A percentile compares a stretch with the other conserved stretches of the same genome.
Evolutionary conservation across 345 rosid species (phyloP).

Genomic region (Corymbia maculata): DNA sequence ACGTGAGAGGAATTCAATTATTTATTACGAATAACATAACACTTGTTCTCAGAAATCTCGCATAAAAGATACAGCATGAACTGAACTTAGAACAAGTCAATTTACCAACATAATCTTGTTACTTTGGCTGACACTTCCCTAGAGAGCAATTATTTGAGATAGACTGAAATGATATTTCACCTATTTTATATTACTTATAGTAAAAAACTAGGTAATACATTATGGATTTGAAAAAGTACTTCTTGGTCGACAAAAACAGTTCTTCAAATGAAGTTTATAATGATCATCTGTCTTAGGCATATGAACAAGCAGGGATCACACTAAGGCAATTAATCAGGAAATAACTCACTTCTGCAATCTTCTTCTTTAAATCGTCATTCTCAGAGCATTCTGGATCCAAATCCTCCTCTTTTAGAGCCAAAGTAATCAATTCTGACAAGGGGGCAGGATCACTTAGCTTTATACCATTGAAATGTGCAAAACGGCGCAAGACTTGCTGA

Average conservation of each 20-base stretch:
- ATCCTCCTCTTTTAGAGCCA: conserved; percentile 93
- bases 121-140: background rate
- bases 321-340: conserved; percentile 1
- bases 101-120: background rate
- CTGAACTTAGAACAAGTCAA: background rate
- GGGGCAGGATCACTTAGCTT: conserved; percentile 85
- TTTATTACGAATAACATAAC: background rate
- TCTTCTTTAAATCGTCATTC: conserved; percentile 65
- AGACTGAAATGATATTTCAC: background rate
- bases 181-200: too few relatives aligned
- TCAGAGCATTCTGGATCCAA: conserved; percentile 42
- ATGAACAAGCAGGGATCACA: background rate
- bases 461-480: conserved; percentile 83
- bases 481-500: conserved; percentile 82
- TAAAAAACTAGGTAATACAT: too few relatives aligned
- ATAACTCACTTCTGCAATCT: conserved; percentile 70
- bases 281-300: background rate
- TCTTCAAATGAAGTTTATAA: background rate
- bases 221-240: background rate
- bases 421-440: conserved; percentile 50
- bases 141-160: background rate
- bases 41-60: background rate
- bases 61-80: background rate
- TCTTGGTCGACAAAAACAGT: background rate
- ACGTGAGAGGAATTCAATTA: background rate